Evolutionary conservation across 352 stramenopile species (phyloP).

Genomic region (Globisporangium rhizosaccharum): DNA sequence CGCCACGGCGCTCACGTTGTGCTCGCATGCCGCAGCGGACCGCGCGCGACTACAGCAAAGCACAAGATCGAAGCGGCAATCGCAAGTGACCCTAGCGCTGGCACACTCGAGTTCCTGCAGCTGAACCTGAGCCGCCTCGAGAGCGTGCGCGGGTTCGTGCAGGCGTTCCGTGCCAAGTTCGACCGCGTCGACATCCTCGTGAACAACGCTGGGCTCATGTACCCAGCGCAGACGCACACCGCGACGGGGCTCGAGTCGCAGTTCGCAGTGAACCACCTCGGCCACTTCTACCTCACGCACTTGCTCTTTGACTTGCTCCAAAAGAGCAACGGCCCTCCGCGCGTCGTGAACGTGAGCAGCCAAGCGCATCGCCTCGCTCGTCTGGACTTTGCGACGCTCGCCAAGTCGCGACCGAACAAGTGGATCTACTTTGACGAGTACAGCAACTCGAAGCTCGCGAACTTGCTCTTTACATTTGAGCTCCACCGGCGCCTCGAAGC

Average conservation of each 20-base stretch:
- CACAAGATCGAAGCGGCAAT: not conserved
- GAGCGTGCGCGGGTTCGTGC: constrained; percentile 17
- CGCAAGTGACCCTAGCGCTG: not conserved
- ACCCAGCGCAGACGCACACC: constrained; percentile 8
- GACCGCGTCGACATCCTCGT: constrained; percentile 27
- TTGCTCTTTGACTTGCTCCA: constrained; percentile 33
- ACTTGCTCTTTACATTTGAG: constrained; percentile 62
- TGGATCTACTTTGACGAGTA: constrained; percentile 36
- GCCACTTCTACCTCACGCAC: constrained; percentile 44
- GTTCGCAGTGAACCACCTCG: constrained; percentile 48
- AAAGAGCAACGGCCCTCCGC: constrained; percentile 10
- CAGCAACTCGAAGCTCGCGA: constrained; percentile 48
- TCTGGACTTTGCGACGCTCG: constrained; percentile 13
- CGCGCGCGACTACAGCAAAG: constrained; percentile 6
- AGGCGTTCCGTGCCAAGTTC: constrained; percentile 14
- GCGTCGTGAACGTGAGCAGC: constrained; percentile 35
- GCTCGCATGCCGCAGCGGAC: constrained; percentile 62
- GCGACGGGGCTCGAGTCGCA: constrained; percentile 27
- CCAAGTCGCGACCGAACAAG: constrained; percentile 8
- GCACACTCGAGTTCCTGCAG: constrained; percentile 18
- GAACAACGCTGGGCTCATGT: constrained; percentile 28
- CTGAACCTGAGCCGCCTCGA: constrained; percentile 20
- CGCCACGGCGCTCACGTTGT: constrained; percentile 58
- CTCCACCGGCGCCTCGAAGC: constrained; percentile 34
- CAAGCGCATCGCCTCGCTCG: constrained; percentile 21